Percentiles rank a stretch among this genome's conserved stretches.
phyloP scores from a whole-genome alignment of 1,139 yeast species.

The Lodderomyces metapsilosis region DNA sequence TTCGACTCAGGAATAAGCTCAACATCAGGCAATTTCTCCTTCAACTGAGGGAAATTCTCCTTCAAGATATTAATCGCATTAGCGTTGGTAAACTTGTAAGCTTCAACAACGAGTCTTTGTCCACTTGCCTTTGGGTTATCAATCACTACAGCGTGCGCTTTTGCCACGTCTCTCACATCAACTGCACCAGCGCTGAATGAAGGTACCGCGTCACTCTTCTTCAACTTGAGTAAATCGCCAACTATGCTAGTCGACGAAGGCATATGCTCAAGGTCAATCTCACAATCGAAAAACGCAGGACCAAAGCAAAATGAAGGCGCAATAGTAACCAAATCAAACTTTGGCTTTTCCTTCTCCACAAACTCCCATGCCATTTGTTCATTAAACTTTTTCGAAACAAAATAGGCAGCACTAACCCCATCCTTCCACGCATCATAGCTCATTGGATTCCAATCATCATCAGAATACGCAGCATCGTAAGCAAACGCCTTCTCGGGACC shows the following conservation, averaged over 20 bases:
- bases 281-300: conserved; percentile 19
- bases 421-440: conserved; percentile 40
- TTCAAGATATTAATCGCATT: conserved; percentile 33
- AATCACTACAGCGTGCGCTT: conserved; percentile 28
- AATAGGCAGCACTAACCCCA: conserved; percentile 17
- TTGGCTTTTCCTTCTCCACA: conserved; percentile 18
- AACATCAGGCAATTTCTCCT: conserved; percentile 18
- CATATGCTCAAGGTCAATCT: background rate
- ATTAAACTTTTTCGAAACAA: conserved; percentile 24
- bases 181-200: conserved; percentile 22
- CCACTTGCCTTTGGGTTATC: conserved; percentile 21
- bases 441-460: conserved; percentile 34
- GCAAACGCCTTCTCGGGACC: conserved; percentile 11
- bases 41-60: conserved; percentile 18
- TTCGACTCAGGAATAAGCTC: conserved; percentile 11
- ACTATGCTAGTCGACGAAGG: conserved; percentile 8
- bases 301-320: conserved; percentile 23
- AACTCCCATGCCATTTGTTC: conserved; percentile 27
- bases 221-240: conserved; percentile 9
- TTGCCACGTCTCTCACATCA: conserved; percentile 37
- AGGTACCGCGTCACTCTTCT: conserved; percentile 12
- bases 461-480: conserved; percentile 17
- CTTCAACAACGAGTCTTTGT: conserved; percentile 26
- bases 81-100: conserved; percentile 24
- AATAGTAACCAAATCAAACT: conserved; percentile 17